A percentile compares a stretch with the other conserved stretches of the same genome.
These are phyloP conservation scores for Dendrobium officinale DNA, from an alignment of 106 monocot species.

Conservation along the genomic window DNA sequence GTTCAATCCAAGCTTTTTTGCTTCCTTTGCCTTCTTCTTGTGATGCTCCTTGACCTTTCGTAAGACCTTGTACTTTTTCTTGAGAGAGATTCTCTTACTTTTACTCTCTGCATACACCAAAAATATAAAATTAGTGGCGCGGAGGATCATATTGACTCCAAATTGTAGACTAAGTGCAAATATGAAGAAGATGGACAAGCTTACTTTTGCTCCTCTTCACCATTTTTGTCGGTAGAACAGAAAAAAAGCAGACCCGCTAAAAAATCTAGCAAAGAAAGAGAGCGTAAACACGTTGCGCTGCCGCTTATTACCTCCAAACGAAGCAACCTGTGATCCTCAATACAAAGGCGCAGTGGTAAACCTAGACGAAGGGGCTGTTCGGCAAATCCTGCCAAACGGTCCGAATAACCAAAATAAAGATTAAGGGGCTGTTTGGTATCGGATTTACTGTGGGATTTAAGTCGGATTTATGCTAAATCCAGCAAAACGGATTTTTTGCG, in stretches of 20 bases:
- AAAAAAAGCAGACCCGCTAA: background rate
- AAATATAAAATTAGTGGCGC: background rate
- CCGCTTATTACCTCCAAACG: no score
- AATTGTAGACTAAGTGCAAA: background rate
- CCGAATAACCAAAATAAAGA: no score
- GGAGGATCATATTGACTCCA: background rate
- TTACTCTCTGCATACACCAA: slow-evolving; percentile 58
- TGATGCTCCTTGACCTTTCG: slow-evolving; percentile 82
- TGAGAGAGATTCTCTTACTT: slow-evolving; percentile 82
- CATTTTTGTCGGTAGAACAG: slow-evolving; percentile 22
- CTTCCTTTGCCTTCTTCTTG: slow-evolving; percentile 81
- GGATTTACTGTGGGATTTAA: no score
- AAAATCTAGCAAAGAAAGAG: background rate
- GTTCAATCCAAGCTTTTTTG: slow-evolving; percentile 62
- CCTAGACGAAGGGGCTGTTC: no score
- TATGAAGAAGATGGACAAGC: background rate
- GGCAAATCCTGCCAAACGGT: no score
- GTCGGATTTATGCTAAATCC: no score
- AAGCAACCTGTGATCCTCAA: no score
- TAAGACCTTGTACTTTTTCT: slow-evolving; percentile 80
- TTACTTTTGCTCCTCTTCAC: slow-evolving; percentile 85
- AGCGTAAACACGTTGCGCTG: background rate
- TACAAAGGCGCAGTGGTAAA: no score
- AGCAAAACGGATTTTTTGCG: no score
- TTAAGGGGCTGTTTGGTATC: no score